These are phyloP conservation scores for Schizophyllum amplum DNA, from an alignment of 1,284 basidiomycete genomes.

Conservation along the genomic window DNA sequence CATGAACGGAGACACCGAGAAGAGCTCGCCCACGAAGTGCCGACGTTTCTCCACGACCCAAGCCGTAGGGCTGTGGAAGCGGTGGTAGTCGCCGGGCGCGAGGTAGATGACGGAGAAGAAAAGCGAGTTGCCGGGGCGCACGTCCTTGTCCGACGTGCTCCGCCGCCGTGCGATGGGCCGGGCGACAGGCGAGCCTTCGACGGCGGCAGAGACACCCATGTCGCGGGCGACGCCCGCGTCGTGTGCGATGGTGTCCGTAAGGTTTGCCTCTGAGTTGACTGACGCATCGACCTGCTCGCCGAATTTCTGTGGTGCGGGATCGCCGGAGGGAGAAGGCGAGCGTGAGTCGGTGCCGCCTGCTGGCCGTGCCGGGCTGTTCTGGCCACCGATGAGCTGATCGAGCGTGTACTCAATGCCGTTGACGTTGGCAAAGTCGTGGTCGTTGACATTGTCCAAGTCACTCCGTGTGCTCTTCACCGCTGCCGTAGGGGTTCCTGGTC, in stretches of 20 bases:
- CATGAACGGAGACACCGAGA: constrained; percentile 96
- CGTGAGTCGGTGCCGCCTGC: constrained; percentile 16
- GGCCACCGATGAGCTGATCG: constrained; percentile 61
- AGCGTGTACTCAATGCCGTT: constrained; percentile 97
- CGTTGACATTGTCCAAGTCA: constrained; percentile 57
- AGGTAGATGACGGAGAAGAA: constrained; percentile 97
- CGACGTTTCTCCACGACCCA: constrained; percentile 97
- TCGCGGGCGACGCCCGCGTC: constrained; percentile 61
- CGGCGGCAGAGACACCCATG: constrained; percentile 47
- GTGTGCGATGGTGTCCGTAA: constrained; percentile 51
- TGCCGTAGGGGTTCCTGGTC: constrained; percentile 35
- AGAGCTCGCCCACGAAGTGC: constrained; percentile 96
- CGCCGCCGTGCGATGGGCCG: constrained; percentile 25
- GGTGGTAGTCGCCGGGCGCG: constrained; percentile 97
- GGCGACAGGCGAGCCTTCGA: background rate
- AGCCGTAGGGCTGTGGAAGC: constrained; percentile 92
- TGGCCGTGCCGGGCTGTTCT: constrained; percentile 25
- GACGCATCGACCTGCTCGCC: constrained; percentile 62
- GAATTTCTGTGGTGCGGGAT: constrained; percentile 39
- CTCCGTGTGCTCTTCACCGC: constrained; percentile 32
- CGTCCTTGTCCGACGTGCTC: constrained; percentile 36
- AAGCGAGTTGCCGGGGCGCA: constrained; percentile 70
- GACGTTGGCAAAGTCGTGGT: constrained; percentile 90
- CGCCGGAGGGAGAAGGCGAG: constrained; percentile 3
- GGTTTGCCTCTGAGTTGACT: constrained; percentile 42